These are phyloP conservation scores for Xylariaceae sp. DNA, from an alignment of 2,329 filamentous ascomycete species.

Conservation along the genomic window DNA sequence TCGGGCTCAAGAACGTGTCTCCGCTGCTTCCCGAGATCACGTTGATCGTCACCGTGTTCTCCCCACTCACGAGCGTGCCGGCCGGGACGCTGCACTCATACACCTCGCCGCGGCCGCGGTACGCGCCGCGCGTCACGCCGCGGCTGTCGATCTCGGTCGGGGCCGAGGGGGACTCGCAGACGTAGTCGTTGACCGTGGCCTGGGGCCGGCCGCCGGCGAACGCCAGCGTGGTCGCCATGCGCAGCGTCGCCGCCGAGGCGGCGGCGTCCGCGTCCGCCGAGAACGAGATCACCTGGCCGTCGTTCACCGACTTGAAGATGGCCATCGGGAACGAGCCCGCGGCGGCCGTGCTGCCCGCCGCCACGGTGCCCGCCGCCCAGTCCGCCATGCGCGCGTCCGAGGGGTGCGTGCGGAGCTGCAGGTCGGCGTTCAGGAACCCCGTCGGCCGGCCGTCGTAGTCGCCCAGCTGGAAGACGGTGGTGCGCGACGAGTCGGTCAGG, in stretches of 20 bases:
- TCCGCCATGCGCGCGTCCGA: constrained; percentile 11
- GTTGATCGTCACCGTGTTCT: constrained; percentile 46
- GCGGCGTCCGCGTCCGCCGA: constrained; percentile 33
- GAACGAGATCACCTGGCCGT: constrained; percentile 29
- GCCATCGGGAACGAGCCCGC: constrained; percentile 56
- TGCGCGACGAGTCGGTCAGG: constrained; percentile 28
- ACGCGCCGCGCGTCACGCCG: constrained; percentile 50
- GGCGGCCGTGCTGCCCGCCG: constrained; percentile 33
- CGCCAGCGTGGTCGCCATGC: constrained; percentile 49
- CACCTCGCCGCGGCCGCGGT: constrained; percentile 48
- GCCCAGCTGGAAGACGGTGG: constrained; percentile 46
- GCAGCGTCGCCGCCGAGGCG: constrained; percentile 38
- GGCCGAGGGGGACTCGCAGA: constrained; percentile 22
- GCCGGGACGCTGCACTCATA: constrained; percentile 45
- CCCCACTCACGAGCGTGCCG: constrained; percentile 40
- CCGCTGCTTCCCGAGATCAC: constrained; percentile 44
- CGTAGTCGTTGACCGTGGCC: constrained; percentile 28
- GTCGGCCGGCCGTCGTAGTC: constrained; percentile 49
- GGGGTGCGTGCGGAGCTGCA: constrained; percentile 44
- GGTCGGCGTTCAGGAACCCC: constrained; percentile 51
- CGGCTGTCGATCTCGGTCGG: constrained; percentile 46
- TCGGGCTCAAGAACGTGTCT: constrained; percentile 40
- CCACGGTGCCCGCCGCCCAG: constrained; percentile 36
- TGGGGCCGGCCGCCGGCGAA: constrained; percentile 48
- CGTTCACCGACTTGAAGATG: constrained; percentile 44